Evolutionary conservation across 2,329 filamentous ascomycete species (phyloP).

Genomic region (Cyphellophora europaea): DNA sequence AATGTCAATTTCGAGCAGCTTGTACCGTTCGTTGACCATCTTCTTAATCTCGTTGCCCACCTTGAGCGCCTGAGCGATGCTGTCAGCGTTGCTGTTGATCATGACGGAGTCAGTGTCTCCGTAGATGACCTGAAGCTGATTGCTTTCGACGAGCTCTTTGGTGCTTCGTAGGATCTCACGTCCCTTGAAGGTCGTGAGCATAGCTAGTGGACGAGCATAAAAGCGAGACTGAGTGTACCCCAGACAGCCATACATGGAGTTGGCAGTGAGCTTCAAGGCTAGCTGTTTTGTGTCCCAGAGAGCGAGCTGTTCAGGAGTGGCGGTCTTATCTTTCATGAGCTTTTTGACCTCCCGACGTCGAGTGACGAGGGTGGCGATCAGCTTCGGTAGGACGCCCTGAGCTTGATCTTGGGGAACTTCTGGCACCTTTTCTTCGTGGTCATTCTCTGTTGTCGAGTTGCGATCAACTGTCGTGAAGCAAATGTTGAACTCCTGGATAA

Average conservation of each 20-base stretch:
- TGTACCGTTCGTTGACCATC: slow-evolving; percentile 88
- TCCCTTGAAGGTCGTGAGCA: slow-evolving; percentile 94
- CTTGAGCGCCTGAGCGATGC: slow-evolving; percentile 78
- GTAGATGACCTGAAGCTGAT: slow-evolving; percentile 89
- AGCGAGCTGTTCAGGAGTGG: slow-evolving; percentile 75
- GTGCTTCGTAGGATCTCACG: slow-evolving; percentile 95
- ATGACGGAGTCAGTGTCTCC: slow-evolving; percentile 99
- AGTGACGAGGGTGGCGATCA: slow-evolving; percentile 85
- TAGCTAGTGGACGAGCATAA: slow-evolving; percentile 87
- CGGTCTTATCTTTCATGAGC: slow-evolving; percentile 88
- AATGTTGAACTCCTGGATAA: slow-evolving; percentile 99
- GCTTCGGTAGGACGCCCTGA: slow-evolving; percentile 75
- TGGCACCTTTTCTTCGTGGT: slow-evolving; percentile 81
- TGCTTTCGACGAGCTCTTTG: slow-evolving; percentile 88
- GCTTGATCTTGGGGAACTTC: slow-evolving; percentile 65
- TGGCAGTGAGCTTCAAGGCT: slow-evolving; percentile 92
- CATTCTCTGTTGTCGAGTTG: slow-evolving; percentile 49
- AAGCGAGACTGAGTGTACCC: slow-evolving; percentile 96
- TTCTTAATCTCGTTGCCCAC: slow-evolving; percentile 93
- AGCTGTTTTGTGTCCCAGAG: slow-evolving; percentile 98
- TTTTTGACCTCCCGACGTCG: slow-evolving; percentile 88
- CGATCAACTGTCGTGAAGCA: slow-evolving; percentile 97
- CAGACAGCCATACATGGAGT: slow-evolving; percentile 98
- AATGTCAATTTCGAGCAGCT: slow-evolving; percentile 90
- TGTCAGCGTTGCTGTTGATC: slow-evolving; percentile 98